These are phyloP conservation scores for Curvularia hawaiiensis DNA, from an alignment of 2,329 filamentous ascomycete genomes.

Conservation along the genomic window DNA sequence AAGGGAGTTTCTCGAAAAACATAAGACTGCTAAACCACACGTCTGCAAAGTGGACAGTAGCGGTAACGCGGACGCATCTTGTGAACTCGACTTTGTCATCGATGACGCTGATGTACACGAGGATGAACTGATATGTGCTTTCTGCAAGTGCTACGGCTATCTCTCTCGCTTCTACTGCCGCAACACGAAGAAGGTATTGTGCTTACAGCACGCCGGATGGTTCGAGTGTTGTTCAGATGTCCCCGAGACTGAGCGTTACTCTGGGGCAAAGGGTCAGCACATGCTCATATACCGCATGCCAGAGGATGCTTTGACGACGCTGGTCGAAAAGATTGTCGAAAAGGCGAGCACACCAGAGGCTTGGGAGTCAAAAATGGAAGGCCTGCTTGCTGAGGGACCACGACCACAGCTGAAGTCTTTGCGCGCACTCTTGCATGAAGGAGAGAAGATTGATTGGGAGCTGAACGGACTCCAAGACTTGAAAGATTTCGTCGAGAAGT, in stretches of 20 bases:
- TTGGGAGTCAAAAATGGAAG: constrained; percentile 91
- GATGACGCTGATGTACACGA: constrained; percentile 77
- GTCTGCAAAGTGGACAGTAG: constrained; percentile 60
- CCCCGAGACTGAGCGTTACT: constrained; percentile 70
- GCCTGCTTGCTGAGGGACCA: constrained; percentile 79
- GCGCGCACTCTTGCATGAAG: constrained; percentile 83
- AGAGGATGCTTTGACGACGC: constrained; percentile 68
- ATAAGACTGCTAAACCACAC: constrained; percentile 55
- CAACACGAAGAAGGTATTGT: constrained; percentile 80
- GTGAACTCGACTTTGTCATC: constrained; percentile 39
- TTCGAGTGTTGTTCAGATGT: constrained; percentile 77
- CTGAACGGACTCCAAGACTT: constrained; percentile 81
- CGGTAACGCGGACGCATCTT: constrained; percentile 34
- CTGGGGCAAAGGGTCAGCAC: constrained; percentile 61
- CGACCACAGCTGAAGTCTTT: constrained; percentile 86
- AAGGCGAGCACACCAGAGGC: constrained; percentile 83
- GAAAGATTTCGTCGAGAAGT: constrained; percentile 89
- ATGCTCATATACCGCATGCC: constrained; percentile 77
- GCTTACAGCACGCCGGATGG: constrained; percentile 78
- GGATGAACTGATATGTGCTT: constrained; percentile 88
- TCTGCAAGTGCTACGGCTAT: constrained; percentile 92
- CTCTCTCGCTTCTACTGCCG: constrained; percentile 88
- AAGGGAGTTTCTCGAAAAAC: constrained; percentile 69
- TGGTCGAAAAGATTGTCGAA: constrained; percentile 79
- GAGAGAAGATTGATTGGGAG: constrained; percentile 93